Base-by-base conservation (phyloP, 768 basidiomycete species). In the Collybia nuda region DNA sequence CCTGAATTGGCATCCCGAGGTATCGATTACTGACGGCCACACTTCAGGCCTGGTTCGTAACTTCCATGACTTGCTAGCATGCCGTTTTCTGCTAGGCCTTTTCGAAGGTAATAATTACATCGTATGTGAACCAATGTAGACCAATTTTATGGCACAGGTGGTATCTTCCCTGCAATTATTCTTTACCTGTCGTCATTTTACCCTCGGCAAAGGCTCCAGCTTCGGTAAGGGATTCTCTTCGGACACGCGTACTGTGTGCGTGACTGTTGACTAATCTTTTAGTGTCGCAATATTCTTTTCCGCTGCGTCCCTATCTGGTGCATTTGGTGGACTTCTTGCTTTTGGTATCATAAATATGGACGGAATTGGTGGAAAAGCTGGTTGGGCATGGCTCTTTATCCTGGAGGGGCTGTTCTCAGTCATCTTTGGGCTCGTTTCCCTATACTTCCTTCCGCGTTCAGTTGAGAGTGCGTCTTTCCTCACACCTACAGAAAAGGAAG, bases 341-440 rank as follows among this genome's bases (percentile, higher is more conserved):
- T 65, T 74, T 29, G 81, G 67, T 1, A 80, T 87, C 42, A 64
- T 72, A 7, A 61, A 76, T 14, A 77, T 86, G 67, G 54, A 79
- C 28, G 77, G 76, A 18, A 60, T 59, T 15, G 62, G 68, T 2
- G 72, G 75, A 14, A 70, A 64, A 42, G 68, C 74, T 1, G 82
- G 79, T 1, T 86, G 84, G 83, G 69, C 77, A 28, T 85, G 80
- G 83, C 75, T 82, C 55, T 81, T 82, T 55, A 79, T 81, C 35
- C 37, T 80, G 19, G 76, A 61, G 54, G 82, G 82, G 3, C 56
- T 71, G 1, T 74, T 82, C 57, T 77, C 78, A 0, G 60, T 72
- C 37, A 44, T 75, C 2, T 73, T 78, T 52, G 82, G 80, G 1
- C 17, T 73, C 5, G 26, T 62, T 3, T 62, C 71, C 0, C 77